These are phyloP conservation scores for Boletus sp. DNA, from an alignment of 768 basidiomycete species.

Conservation along the genomic window DNA sequence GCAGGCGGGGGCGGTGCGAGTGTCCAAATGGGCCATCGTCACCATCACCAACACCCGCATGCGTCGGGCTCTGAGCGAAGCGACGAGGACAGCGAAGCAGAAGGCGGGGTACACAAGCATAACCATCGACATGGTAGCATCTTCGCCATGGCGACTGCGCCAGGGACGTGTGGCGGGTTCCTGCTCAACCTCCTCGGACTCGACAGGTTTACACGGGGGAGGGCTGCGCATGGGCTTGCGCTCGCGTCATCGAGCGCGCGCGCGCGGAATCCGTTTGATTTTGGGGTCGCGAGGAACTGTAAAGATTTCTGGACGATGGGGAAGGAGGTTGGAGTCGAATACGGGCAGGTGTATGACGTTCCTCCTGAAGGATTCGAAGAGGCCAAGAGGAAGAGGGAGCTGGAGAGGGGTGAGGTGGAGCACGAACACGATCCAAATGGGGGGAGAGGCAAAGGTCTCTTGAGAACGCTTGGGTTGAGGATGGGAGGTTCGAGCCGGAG, in stretches of 20 bases:
- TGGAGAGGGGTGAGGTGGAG: slow-evolving; percentile 40
- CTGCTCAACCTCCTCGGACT: slow-evolving; percentile 89
- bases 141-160: slow-evolving; percentile 34
- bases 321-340: slow-evolving; percentile 84
- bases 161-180: slow-evolving; percentile 50
- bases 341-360: slow-evolving; percentile 86
- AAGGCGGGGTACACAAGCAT: slow-evolving; percentile 40
- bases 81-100: slow-evolving; percentile 41
- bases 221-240: slow-evolving; percentile 83
- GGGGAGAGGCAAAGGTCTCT: slow-evolving; percentile 37
- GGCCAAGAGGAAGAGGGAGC: slow-evolving; percentile 59
- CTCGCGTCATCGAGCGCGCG: slow-evolving; percentile 52
- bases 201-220: slow-evolving; percentile 91
- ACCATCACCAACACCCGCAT: slow-evolving; percentile 32
- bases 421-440: slow-evolving; percentile 50
- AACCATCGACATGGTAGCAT: slow-evolving; percentile 42
- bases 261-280: slow-evolving; percentile 89
- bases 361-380: slow-evolving; percentile 82
- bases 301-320: slow-evolving; percentile 94
- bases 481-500: slow-evolving; percentile 38
- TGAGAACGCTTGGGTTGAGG: slow-evolving; percentile 34
- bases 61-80: slow-evolving; percentile 42
- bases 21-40: slow-evolving; percentile 80
- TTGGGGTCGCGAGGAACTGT: slow-evolving; percentile 76
- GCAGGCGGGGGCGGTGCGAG: slow-evolving; percentile 53